Evolutionary conservation across 768 basidiomycete species (phyloP), one percentile per base, ranked within the genome.

Genomic region (Rubroboletus satanas): DNA sequence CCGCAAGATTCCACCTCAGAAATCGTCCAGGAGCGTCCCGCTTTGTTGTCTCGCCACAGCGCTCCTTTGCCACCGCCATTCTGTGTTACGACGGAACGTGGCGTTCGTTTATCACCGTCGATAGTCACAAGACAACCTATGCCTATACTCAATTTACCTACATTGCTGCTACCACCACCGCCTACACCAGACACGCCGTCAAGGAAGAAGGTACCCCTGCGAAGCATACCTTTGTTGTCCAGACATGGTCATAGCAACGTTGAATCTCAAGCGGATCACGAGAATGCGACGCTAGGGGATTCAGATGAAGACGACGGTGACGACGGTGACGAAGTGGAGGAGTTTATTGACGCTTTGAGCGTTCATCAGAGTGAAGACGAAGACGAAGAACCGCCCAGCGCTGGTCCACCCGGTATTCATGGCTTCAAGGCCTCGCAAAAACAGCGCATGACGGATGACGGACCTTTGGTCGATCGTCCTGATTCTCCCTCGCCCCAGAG

Each of bases 191-290:
- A 52, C 18, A 14, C 57, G 4, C 47, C 51, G 1, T 60, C 63
- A 29, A 61, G 61, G 41, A 52, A 57, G 45, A 57, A 53, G 42
- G 51, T 67, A 43, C 74, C 78, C 12, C 66, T 84, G 58, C 72
- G 75, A 44, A 80, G 73, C 55, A 80, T 85, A 72, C 85, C 85
- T 32, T 82, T 79, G 28, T 64, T 84, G 45, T 74, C 75, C 17
- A 72, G 75, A 62, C 64, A 72, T 29, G 76, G 77, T 43, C 54
- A 17, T 21, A 61, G 60, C 49, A 57, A 67, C 28, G 18, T 49
- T 29, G 72, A 69, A 42, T 43, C 36, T 29, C 55, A 62, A 57
- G 48, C 54, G 8, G 61, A 70, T 39, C 62, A 60, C 48, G 68
- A 66, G 31, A 51, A 54, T 21, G 56, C 50, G 44, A 61, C 49